Evolutionary conservation across 2,329 filamentous ascomycete genomes (phyloP).

Genomic region (Ophiostoma himal-ulmi): DNA sequence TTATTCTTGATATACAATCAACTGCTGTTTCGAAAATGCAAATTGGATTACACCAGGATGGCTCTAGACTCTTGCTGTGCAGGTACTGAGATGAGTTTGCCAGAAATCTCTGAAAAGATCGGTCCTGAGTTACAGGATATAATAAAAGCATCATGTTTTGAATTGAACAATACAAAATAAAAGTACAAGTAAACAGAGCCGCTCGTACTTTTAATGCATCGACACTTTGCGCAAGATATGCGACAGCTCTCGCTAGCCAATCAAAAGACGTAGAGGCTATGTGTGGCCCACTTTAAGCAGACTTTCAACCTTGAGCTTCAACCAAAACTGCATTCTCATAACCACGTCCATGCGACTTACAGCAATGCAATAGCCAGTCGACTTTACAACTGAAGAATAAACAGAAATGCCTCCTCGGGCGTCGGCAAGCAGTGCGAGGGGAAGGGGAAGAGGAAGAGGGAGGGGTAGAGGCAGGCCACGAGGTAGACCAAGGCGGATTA

Average conservation of each 20-base stretch:
- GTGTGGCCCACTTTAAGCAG: not conserved
- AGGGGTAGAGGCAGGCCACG: not conserved
- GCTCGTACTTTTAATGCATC: not conserved
- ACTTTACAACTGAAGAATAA: not conserved
- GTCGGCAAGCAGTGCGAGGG: not conserved
- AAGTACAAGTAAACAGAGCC: not conserved
- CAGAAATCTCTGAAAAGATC: not conserved
- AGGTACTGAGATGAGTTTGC: not conserved
- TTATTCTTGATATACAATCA: not conserved
- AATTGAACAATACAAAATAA: not conserved
- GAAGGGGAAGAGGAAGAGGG: not conserved
- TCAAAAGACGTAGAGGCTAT: not conserved
- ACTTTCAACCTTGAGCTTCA: not conserved
- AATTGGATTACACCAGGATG: not conserved
- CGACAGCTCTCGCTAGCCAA: not conserved
- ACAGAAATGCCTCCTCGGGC: not conserved
- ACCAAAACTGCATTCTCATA: not conserved
- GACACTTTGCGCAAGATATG: not conserved
- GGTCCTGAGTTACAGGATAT: too few species aligned
- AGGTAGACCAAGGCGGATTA: not conserved
- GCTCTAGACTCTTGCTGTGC: not conserved
- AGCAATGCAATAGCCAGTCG: not conserved
- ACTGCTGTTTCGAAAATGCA: not conserved
- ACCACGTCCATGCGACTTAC: not conserved
- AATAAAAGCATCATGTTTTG: not conserved